Evolutionary conservation across 306 rosid species (phyloP).

Genomic region (Alnus glutinosa): DNA sequence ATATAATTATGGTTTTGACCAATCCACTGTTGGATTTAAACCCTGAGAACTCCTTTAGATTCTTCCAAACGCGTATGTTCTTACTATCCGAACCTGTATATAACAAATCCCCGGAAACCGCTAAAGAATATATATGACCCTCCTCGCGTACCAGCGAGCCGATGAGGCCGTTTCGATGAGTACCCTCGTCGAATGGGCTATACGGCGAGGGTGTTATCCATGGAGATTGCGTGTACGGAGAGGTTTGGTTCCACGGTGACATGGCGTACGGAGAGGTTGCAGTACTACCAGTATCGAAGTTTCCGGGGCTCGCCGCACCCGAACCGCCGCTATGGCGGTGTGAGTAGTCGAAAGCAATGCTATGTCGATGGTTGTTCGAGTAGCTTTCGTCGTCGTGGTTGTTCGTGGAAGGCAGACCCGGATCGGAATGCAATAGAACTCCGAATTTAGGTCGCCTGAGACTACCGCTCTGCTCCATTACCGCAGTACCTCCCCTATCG

Average conservation of each 20-base stretch:
- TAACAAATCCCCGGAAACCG: slow-evolving; percentile 59
- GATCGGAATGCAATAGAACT: slow-evolving; percentile 53
- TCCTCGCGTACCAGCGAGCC: slow-evolving; percentile 80
- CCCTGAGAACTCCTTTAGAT: slow-evolving; percentile 65
- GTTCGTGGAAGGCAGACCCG: slow-evolving; percentile 14
- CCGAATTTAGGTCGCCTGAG: slow-evolving; percentile 49
- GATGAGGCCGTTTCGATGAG: slow-evolving; percentile 45
- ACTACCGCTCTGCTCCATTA: slow-evolving; percentile 27
- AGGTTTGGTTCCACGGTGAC: slow-evolving; percentile 66
- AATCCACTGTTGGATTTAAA: slow-evolving; percentile 83
- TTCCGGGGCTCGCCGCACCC: slow-evolving; percentile 4
- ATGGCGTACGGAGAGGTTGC: slow-evolving; percentile 53
- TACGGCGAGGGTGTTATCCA: slow-evolving; percentile 48
- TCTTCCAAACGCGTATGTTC: slow-evolving; percentile 91
- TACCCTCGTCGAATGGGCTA: slow-evolving; percentile 13
- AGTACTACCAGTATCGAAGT: slow-evolving; percentile 28
- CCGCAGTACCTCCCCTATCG: slow-evolving; percentile 39
- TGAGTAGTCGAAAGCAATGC: slow-evolving; percentile 2
- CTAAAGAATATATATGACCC: slow-evolving; percentile 84
- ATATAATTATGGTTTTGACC: slow-evolving; percentile 68
- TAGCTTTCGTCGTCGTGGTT: not conserved
- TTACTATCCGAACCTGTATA: slow-evolving; percentile 92
- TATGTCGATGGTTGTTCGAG: not conserved
- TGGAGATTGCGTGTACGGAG: slow-evolving; percentile 73
- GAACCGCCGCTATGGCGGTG: slow-evolving; percentile 35